phyloP scores from a whole-genome alignment of 2,329 filamentous ascomycete genomes.

The Karstenula rhodostoma region DNA sequence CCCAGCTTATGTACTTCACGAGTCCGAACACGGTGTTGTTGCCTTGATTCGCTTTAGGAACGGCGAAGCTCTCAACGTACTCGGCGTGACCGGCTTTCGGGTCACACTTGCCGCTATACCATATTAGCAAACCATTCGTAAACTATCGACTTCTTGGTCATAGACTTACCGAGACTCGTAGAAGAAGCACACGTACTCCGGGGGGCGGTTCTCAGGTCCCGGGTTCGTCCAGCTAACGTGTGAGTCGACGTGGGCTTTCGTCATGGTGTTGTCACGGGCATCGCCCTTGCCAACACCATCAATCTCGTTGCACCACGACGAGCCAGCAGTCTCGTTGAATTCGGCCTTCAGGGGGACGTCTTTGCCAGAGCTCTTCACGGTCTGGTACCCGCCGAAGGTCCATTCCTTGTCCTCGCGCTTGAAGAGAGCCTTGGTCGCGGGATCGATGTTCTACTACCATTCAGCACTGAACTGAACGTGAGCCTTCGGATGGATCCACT shows the following conservation, averaged over 20 bases:
- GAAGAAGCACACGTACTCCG: conserved; percentile 12
- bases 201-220: background rate
- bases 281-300: background rate
- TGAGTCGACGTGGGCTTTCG: background rate
- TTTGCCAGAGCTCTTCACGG: background rate
- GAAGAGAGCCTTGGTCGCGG: background rate
- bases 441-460: background rate
- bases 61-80: conserved; percentile 6
- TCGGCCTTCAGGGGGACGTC: background rate
- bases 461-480: background rate
- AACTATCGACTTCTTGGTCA: too few species aligned
- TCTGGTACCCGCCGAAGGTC: background rate
- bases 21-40: background rate
- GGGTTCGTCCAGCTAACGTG: background rate
- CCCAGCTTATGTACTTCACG: background rate
- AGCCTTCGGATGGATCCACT: background rate
- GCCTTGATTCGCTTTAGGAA: background rate
- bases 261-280: background rate
- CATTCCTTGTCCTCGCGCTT: background rate
- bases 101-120: background rate
- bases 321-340: background rate
- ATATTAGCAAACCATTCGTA: background rate
- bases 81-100: background rate
- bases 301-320: conserved; percentile 4
- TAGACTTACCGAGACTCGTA: conserved; percentile 6